Evolutionary conservation across 768 basidiomycete species (phyloP).

Genomic region (Guyanaporus albipodus): DNA sequence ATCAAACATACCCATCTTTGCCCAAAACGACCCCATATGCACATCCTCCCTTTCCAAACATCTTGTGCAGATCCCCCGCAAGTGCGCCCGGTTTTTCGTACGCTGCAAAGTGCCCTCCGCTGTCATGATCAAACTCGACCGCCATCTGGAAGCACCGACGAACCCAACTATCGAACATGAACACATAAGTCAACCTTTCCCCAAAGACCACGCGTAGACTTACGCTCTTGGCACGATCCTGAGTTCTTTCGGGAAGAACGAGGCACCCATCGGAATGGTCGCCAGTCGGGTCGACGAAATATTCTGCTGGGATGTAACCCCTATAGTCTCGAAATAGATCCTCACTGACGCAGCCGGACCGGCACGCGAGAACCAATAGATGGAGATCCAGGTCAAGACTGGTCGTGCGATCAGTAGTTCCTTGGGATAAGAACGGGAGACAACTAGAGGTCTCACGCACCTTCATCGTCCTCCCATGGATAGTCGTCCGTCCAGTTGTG

Average conservation of each 20-base stretch:
- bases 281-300: not conserved
- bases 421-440: no score
- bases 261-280: slow-evolving; percentile 43
- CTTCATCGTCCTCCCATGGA: slow-evolving; percentile 54
- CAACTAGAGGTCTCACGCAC: slow-evolving; percentile 18
- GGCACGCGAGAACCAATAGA: slow-evolving; percentile 54
- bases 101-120: slow-evolving; percentile 59
- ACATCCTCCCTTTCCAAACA: slow-evolving; percentile 52
- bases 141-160: slow-evolving; percentile 36
- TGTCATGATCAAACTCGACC: slow-evolving; percentile 44
- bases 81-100: slow-evolving; percentile 46
- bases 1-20: slow-evolving; percentile 39
- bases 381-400: slow-evolving; percentile 54
- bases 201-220: slow-evolving; percentile 11
- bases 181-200: not conserved
- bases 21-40: slow-evolving; percentile 46
- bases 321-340: slow-evolving; percentile 52
- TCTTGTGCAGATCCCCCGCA: slow-evolving; percentile 47
- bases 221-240: slow-evolving; percentile 34
- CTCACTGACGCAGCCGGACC: slow-evolving; percentile 54
- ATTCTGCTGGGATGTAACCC: not conserved
- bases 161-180: slow-evolving; percentile 46
- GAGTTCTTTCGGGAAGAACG: slow-evolving; percentile 50
- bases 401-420: not conserved
- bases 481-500: slow-evolving; percentile 47